Conservation (phyloP, 2,329 filamentous ascomycete species). For the Colletotrichum costaricense region DNA sequence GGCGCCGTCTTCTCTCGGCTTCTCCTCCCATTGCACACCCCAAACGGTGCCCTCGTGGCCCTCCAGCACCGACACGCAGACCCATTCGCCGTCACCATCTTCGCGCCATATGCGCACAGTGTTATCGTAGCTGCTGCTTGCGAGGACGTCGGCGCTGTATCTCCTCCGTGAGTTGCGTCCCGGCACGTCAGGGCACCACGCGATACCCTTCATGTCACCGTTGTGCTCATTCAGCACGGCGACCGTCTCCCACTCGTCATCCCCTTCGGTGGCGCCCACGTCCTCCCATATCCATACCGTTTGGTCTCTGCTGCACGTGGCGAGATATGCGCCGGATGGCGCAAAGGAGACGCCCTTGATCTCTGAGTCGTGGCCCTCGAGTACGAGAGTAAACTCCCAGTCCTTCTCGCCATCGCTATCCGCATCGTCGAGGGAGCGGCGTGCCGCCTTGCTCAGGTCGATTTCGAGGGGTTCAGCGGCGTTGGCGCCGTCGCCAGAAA, state of each 20-base stretch:
- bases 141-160: slow-evolving; percentile 78
- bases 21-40: slow-evolving; percentile 80
- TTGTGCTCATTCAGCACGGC: slow-evolving; percentile 95
- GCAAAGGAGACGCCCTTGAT: slow-evolving; percentile 85
- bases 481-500: slow-evolving; percentile 29
- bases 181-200: slow-evolving; percentile 83
- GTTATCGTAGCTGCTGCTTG: slow-evolving; percentile 94
- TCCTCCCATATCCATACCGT: slow-evolving; percentile 99
- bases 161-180: slow-evolving; percentile 55
- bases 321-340: slow-evolving; percentile 80
- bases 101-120: slow-evolving; percentile 90
- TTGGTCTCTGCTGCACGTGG: slow-evolving; percentile 93
- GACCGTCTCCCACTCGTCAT: slow-evolving; percentile 97
- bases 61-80: slow-evolving; percentile 83
- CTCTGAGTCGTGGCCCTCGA: slow-evolving; percentile 96
- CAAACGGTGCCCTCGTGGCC: slow-evolving; percentile 91
- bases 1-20: slow-evolving; percentile 48
- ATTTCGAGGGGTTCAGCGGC: slow-evolving; percentile 50
- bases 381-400: slow-evolving; percentile 91
- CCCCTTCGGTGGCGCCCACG: slow-evolving; percentile 75
- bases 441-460: slow-evolving; percentile 47
- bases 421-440: not conserved
- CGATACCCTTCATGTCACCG: slow-evolving; percentile 93
- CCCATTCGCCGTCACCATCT: slow-evolving; percentile 91
- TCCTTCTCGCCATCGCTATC: slow-evolving; percentile 77